These are phyloP conservation scores for Moelleriella libera DNA, from an alignment of 2,329 filamentous ascomycete genomes.

Conservation along the genomic window DNA sequence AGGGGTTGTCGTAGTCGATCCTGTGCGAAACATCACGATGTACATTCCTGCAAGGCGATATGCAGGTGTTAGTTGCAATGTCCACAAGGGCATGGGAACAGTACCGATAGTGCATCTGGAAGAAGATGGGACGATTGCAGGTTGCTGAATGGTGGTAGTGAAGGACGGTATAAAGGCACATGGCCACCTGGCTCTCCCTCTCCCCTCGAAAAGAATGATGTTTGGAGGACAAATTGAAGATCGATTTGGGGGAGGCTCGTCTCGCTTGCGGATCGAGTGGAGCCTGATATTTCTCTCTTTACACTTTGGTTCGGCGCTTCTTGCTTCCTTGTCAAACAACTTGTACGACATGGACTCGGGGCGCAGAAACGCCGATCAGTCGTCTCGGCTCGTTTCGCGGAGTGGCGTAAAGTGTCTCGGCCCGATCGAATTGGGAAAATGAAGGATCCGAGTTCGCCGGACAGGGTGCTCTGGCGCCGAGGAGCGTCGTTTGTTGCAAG, in stretches of 20 bases:
- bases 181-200: slow-evolving; percentile 8
- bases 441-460: background rate
- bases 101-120: slow-evolving; percentile 27
- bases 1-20: slow-evolving; percentile 26
- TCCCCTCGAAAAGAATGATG: too few species aligned
- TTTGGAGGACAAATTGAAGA: too few species aligned
- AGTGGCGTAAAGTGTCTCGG: background rate
- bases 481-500: background rate
- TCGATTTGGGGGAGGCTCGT: background rate
- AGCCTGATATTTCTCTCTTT: background rate
- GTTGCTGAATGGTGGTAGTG: slow-evolving; percentile 35
- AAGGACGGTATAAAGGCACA: slow-evolving; percentile 36
- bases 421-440: background rate
- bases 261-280: background rate
- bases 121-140: slow-evolving; percentile 25
- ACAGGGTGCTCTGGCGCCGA: background rate
- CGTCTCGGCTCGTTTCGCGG: background rate
- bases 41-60: slow-evolving; percentile 10
- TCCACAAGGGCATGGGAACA: slow-evolving; percentile 22
- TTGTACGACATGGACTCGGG: background rate
- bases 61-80: slow-evolving; percentile 11
- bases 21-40: slow-evolving; percentile 15
- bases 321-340: background rate
- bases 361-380: background rate
- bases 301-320: background rate